Conservation (phyloP, 352 stramenopile species). For the Phytopythium ostracodes region DNA sequence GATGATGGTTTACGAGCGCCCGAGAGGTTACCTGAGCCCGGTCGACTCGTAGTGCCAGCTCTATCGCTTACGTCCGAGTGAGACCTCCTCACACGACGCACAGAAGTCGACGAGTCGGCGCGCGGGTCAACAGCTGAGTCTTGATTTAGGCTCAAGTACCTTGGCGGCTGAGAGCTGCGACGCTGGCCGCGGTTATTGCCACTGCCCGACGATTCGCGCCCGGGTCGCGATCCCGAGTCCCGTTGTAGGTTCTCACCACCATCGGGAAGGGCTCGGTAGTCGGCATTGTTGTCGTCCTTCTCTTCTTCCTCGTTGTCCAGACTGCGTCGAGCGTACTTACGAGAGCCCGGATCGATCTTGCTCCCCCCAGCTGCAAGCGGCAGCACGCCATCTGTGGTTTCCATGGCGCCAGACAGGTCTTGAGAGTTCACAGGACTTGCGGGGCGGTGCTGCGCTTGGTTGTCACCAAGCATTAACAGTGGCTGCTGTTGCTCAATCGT, state of each 20-base stretch:
- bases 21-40: not conserved
- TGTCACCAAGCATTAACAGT: slow-evolving; percentile 16
- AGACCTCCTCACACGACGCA: not conserved
- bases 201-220: not conserved
- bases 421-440: slow-evolving; percentile 64
- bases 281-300: slow-evolving; percentile 22
- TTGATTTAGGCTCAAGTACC: slow-evolving; percentile 1
- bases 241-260: not conserved
- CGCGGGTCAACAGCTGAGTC: not conserved
- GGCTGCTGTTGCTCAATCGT: slow-evolving; percentile 27
- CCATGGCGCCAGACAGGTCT: slow-evolving; percentile 45
- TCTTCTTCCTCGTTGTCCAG: slow-evolving; percentile 73
- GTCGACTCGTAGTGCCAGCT: not conserved
- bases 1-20: slow-evolving; percentile 2
- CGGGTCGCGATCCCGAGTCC: slow-evolving; percentile 3
- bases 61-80: slow-evolving; percentile 4
- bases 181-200: not conserved
- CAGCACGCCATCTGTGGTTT: slow-evolving; percentile 13
- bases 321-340: slow-evolving; percentile 53
- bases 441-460: slow-evolving; percentile 29
- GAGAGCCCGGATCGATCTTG: slow-evolving; percentile 11
- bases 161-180: slow-evolving; percentile 1
- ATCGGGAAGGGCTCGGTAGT: not conserved
- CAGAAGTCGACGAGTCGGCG: not conserved
- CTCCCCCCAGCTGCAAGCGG: slow-evolving; percentile 16